Evolutionary conservation across 1,139 yeast species (phyloP).

Genomic region (Geotrichum klebahnii): DNA sequence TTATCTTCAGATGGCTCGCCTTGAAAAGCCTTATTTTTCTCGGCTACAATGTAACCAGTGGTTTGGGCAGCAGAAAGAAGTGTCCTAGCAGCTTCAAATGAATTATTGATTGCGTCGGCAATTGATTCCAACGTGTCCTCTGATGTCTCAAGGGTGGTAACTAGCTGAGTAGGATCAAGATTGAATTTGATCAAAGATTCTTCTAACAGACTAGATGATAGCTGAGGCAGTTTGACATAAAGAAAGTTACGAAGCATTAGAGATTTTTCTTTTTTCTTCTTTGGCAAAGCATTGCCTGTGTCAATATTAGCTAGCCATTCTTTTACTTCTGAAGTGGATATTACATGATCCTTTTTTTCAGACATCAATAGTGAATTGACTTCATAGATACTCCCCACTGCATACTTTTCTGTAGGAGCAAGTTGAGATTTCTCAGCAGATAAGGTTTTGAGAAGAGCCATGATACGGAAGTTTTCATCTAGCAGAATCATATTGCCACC

Average conservation of each 20-base stretch:
- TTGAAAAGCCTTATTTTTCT: constrained; percentile 52
- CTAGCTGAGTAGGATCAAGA: constrained; percentile 44
- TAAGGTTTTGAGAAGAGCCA: constrained; percentile 46
- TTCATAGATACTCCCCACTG: constrained; percentile 27
- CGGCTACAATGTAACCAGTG: constrained; percentile 64
- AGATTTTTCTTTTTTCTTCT: constrained; percentile 31
- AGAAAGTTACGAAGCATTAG: constrained; percentile 66
- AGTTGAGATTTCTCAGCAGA: constrained; percentile 11
- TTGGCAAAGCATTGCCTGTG: background rate
- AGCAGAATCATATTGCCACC: constrained; percentile 85
- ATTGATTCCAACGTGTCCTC: constrained; percentile 32
- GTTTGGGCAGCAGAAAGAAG: constrained; percentile 37
- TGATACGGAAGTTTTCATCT: constrained; percentile 62
- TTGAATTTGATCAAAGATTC: constrained; percentile 49
- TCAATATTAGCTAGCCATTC: constrained; percentile 49
- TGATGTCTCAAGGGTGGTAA: constrained; percentile 28
- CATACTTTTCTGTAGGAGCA: constrained; percentile 23
- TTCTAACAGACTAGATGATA: constrained; percentile 74
- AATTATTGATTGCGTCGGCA: constrained; percentile 47
- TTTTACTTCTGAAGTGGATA: constrained; percentile 38
- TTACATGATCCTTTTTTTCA: constrained; percentile 7
- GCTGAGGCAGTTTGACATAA: constrained; percentile 64
- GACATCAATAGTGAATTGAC: constrained; percentile 7
- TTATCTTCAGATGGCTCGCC: constrained; percentile 35
- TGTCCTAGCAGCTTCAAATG: constrained; percentile 43